phyloP scores from a whole-genome alignment of 208 protist genomes.

The Crithidia fasciculata region DNA sequence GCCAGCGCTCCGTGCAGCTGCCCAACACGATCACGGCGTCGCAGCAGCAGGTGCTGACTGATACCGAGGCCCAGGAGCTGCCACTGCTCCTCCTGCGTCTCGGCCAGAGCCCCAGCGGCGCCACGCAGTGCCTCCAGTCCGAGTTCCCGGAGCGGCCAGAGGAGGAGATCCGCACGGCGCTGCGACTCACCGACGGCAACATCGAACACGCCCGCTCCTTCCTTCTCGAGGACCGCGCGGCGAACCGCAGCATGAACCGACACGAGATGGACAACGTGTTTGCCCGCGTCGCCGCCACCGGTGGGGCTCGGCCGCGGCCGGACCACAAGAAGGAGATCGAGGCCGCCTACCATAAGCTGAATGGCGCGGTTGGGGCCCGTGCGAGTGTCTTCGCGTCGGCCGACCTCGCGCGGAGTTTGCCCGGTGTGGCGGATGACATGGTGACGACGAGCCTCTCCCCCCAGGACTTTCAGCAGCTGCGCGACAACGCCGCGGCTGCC shows the following conservation, averaged over 20 bases:
- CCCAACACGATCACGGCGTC: constrained; percentile 13
- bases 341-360: constrained; percentile 36
- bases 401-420: background rate
- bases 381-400: constrained; percentile 15
- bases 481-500: background rate
- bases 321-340: constrained; percentile 16
- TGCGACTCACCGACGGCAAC: constrained; percentile 62
- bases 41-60: constrained; percentile 11
- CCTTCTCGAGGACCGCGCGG: constrained; percentile 31
- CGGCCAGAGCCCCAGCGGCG: constrained; percentile 3
- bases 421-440: background rate
- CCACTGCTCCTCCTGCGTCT: constrained; percentile 16
- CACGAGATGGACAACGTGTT: constrained; percentile 37
- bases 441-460: constrained; percentile 18
- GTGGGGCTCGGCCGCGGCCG: constrained; percentile 16
- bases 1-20: constrained; percentile 23
- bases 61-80: constrained; percentile 16
- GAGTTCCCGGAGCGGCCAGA: constrained; percentile 17
- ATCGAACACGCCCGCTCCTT: constrained; percentile 47
- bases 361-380: constrained; percentile 29
- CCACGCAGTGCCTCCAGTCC: background rate
- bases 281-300: constrained; percentile 24
- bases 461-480: constrained; percentile 10
- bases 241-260: constrained; percentile 3
- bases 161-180: constrained; percentile 13